These are phyloP conservation scores for Tieghemiomyces parasiticus DNA, from an alignment of 192 early-diverging fungal genomes.

Conservation along the genomic window DNA sequence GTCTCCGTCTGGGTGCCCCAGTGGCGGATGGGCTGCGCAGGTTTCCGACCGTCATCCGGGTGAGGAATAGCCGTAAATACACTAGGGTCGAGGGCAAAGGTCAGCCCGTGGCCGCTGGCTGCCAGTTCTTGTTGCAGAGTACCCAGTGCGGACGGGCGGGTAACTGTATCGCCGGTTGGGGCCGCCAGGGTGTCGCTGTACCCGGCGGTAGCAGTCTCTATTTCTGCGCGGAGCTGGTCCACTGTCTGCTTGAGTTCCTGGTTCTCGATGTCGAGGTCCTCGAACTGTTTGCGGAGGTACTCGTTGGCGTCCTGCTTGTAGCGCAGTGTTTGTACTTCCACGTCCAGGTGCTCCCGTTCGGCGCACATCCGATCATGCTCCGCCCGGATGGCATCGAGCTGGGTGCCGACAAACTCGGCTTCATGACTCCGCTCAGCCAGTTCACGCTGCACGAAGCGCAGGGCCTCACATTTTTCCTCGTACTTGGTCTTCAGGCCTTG, in stretches of 20 bases:
- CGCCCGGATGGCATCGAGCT: background rate
- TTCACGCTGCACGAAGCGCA: background rate
- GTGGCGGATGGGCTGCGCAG: background rate
- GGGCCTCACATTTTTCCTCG: background rate
- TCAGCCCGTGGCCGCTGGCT: background rate
- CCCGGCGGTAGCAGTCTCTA: background rate
- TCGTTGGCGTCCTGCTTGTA: background rate
- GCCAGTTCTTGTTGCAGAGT: slow-evolving; percentile 3
- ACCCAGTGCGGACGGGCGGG: background rate
- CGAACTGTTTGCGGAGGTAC: background rate
- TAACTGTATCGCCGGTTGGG: background rate
- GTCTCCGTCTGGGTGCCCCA: background rate
- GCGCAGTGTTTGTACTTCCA: background rate
- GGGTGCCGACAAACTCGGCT: background rate
- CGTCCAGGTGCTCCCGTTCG: background rate
- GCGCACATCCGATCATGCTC: background rate
- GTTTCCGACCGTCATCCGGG: too few relatives aligned
- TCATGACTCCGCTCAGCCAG: background rate
- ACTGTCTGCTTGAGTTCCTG: background rate
- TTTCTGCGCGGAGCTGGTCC: background rate
- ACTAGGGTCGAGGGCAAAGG: background rate
- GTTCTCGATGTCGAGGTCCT: background rate
- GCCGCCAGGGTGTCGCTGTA: background rate
- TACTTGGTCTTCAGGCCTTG: background rate
- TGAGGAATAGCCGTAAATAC: too few relatives aligned